Base-by-base conservation (phyloP, 495 filamentous ascomycete species). In the Talaromyces liani region DNA sequence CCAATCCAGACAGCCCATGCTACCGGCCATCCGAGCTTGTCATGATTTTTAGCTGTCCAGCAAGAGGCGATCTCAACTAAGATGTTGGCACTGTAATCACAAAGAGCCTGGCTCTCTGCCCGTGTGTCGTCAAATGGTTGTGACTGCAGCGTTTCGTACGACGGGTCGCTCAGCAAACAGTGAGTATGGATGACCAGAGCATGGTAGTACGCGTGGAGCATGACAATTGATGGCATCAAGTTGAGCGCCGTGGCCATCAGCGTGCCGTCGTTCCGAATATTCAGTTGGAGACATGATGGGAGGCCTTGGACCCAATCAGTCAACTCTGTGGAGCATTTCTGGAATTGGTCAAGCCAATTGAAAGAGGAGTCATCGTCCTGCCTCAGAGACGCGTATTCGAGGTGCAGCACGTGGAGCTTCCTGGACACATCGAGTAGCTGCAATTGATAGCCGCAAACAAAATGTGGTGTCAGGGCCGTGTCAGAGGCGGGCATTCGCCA, bases 181-280 rank as follows among this genome's bases (percentile, higher is more conserved):
- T 55, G 51, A 22, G 51, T 27, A 27, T 55, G 51, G 9, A 55
- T 55, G n/a, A 55, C 51, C 2, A 55, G 51, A 27, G 51, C 51
- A 55, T 55, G 20, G 51, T 55, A 55, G 51, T 55, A 55, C 24
- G 51, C 51, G 24, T 55, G 51, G 20, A 55, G 51, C 51, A 55
- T 55, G 24, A 8, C 24, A 55, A 55, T 55, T 20, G 51, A 55
- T 27, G 51, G 18, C 24, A 55, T 7, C 25, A 27, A 20, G 24
- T 47, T 47, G 41, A 47, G 41, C 10, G 18, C 51, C 51, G 24
- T 55, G 51, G 24, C 51, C 20, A 1, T 27, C 51, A 22, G 51
- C 51, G 18, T 55, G 2, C 51, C 24, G 5, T 20, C 18, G 51
- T 55, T 20, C 51, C 24, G 1, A 5, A 25, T 22, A 55, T 55